Evolutionary conservation across 805 yeast species (phyloP).

Genomic region (Schizosaccharomyces osmophilus): DNA sequence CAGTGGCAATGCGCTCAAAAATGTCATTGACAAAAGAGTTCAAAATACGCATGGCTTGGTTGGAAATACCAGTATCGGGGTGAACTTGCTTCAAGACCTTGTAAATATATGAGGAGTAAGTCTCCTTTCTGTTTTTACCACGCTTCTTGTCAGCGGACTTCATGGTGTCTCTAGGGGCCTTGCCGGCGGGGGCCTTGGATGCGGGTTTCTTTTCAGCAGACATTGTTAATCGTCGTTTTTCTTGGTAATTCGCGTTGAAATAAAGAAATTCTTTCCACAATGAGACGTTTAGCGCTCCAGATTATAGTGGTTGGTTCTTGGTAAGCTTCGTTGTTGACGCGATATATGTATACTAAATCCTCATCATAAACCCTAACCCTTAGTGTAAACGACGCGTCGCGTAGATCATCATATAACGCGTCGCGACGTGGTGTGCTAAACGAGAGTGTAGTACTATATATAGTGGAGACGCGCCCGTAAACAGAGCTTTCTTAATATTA

Average conservation of each 20-base stretch:
- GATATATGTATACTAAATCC: background rate
- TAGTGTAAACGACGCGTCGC: background rate
- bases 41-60: conserved; percentile 95
- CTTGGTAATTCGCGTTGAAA: too few species aligned
- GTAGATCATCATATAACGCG: background rate
- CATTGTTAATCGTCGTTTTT: background rate
- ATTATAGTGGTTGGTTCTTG: background rate
- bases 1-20: conserved; percentile 92
- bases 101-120: conserved; percentile 94
- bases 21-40: conserved; percentile 90
- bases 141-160: conserved; percentile 66
- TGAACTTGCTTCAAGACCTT: conserved; percentile 91
- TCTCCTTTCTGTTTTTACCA: conserved; percentile 88
- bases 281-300: background rate
- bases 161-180: conserved; percentile 92
- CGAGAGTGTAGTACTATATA: too few species aligned
- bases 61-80: conserved; percentile 96
- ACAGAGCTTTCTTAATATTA: too few species aligned
- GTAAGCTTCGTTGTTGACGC: background rate
- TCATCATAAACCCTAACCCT: background rate
- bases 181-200: conserved; percentile 50
- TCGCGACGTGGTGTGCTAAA: too few species aligned
- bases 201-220: conserved; percentile 38
- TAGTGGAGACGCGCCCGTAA: too few species aligned
- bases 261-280: background rate